Conservation (phyloP, 176 grass and related monocot species). For the Secale cereale region DNA sequence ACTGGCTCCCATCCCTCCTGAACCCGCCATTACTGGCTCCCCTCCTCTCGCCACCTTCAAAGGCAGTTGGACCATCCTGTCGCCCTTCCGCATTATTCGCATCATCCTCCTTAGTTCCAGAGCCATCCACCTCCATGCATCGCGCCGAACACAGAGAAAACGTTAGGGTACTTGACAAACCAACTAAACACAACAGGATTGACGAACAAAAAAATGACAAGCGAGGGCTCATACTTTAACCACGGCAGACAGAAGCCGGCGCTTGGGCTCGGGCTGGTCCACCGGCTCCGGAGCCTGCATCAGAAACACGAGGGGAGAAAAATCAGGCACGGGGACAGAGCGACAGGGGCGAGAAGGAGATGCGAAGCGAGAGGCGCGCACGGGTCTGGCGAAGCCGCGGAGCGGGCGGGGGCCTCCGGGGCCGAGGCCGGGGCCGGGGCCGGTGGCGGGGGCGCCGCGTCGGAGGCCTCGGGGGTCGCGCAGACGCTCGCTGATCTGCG, state of each 20-base stretch:
- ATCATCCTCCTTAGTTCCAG: constrained; percentile 40
- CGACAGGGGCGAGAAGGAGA: background rate
- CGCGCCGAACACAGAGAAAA: background rate
- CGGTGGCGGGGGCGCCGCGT: constrained; percentile 30
- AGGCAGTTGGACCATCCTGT: background rate
- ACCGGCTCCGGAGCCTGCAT: constrained; percentile 49
- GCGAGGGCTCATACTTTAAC: constrained; percentile 52
- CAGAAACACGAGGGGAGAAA: background rate
- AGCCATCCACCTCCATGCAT: constrained; percentile 53
- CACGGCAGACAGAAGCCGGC: constrained; percentile 71
- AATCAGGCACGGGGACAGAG: background rate
- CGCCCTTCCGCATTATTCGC: constrained; percentile 30
- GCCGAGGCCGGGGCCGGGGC: constrained; percentile 13
- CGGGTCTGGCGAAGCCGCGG: constrained; percentile 66
- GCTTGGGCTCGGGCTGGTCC: constrained; percentile 65
- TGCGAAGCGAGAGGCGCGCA: constrained; percentile 29
- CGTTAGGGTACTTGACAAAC: background rate
- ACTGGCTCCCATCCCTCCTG: constrained; percentile 57
- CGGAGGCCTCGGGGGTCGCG: constrained; percentile 85
- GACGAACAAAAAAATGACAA: background rate
- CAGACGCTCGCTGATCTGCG: constrained; percentile 89
- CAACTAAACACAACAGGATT: background rate
- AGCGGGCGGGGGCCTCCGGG: constrained; percentile 39
- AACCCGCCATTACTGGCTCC: constrained; percentile 37
- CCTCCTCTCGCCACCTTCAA: constrained; percentile 37